Base-by-base conservation (phyloP, 139 green algal genomes). In the Chlamydomonas urium region DNA sequence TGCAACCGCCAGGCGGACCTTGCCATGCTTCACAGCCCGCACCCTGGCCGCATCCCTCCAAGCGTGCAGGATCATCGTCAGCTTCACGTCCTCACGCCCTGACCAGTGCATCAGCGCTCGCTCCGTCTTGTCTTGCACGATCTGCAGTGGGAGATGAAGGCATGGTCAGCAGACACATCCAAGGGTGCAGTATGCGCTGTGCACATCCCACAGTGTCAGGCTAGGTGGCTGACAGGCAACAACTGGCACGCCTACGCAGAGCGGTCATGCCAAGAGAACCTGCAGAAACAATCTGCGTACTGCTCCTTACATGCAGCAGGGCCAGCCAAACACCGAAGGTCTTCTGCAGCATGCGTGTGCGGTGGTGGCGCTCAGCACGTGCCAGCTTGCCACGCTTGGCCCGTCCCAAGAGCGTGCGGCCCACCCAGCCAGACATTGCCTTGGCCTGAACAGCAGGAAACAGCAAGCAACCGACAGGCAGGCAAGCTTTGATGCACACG, bases 1-100 rank as follows among this genome's bases (percentile, higher is more conserved):
- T 4, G 69, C 69, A 4, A 75, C 28, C n/a, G 69, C 69, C 5
- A 24, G 69, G 3, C 69, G 69, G 53, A 75, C 38, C 65, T 71
- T 59, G 37, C 35, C 47, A 31, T 72, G 38, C 66, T 72, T 72
- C 42, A 10, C 26, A 1, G 36, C 28, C 17, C 26, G 28, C 21
- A 35, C 19, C n/a, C 35, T 29, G 2, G 45, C 31, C 2, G 42
- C 66, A 14, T 33, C 5, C 24, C 38, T 61, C 75, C 75, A 81
- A 26, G 31, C 62, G 14, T 37, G 10, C 33, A 81, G 36, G 17
- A 81, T 47, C 14, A 53, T 29, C 33, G 6, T 26, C 35, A 42
- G 36, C 31, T 37, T 23, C 17, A 63, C 47, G 33, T 67, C 57
- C 17, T 65, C 45, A 23, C 38, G 56, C 4, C 47, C 4, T 1